phyloP scores from a whole-genome alignment of 192 early-diverging fungal genomes.

The Backusella luteola region DNA sequence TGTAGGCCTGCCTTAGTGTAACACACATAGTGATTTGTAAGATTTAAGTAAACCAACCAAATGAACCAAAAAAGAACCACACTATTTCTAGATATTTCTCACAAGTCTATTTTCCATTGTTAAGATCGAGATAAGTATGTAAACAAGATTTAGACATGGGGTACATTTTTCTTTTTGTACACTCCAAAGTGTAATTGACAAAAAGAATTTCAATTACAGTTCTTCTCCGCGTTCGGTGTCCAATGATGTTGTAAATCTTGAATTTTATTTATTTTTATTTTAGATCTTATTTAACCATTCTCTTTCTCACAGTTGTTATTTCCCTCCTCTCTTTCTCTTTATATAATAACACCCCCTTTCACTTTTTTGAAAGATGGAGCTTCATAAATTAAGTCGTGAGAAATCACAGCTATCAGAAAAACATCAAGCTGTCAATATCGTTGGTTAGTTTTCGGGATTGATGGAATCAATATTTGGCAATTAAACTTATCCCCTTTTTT shows the following conservation, averaged over 20 bases:
- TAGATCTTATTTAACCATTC: background rate
- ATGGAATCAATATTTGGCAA: background rate
- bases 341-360: background rate
- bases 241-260: conserved; percentile 6
- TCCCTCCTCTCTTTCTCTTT: background rate
- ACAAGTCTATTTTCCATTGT: background rate
- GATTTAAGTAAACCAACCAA: background rate
- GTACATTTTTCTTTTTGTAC: background rate
- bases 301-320: background rate
- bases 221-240: background rate
- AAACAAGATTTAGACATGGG: background rate
- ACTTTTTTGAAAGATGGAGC: background rate
- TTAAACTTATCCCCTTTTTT: background rate
- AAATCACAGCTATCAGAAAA: conserved; percentile 1
- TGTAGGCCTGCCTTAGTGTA: background rate
- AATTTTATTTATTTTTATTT: background rate
- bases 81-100: background rate
- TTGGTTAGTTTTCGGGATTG: background rate
- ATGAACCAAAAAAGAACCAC: background rate
- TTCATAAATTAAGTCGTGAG: background rate
- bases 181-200: background rate
- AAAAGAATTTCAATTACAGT: background rate
- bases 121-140: background rate
- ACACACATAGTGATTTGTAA: background rate
- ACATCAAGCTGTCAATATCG: background rate